These are phyloP conservation scores for Boletus coccyginus DNA, from an alignment of 768 basidiomycete species.

Conservation along the genomic window DNA sequence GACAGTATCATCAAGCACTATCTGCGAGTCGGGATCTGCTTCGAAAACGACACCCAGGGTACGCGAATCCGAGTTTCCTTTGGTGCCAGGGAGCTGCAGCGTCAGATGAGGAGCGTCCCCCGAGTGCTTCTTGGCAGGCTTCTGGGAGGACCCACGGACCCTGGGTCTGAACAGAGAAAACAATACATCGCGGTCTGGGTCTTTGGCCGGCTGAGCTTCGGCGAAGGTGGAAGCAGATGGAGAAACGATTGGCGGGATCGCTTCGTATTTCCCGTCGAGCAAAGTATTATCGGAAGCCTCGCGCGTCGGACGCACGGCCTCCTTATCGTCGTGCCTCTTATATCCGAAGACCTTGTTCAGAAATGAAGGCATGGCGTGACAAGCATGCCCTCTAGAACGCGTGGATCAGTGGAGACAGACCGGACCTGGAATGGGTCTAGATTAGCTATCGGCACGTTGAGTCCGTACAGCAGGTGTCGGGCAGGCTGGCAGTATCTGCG, in stretches of 20 bases:
- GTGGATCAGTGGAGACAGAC: slow-evolving; percentile 7
- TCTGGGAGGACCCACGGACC: slow-evolving; percentile 37
- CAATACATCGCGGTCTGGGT: slow-evolving; percentile 40
- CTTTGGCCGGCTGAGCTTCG: slow-evolving; percentile 28
- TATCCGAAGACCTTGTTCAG: slow-evolving; percentile 76
- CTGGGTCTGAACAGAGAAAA: slow-evolving; percentile 53
- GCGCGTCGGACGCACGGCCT: slow-evolving; percentile 29
- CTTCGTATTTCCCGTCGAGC: slow-evolving; percentile 75
- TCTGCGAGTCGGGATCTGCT: slow-evolving; percentile 48
- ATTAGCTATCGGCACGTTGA: slow-evolving; percentile 6
- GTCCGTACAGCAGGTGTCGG: slow-evolving; percentile 1
- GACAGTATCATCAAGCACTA: slow-evolving; percentile 48
- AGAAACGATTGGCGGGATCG: slow-evolving; percentile 49
- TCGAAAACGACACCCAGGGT: slow-evolving; percentile 60
- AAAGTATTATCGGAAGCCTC: slow-evolving; percentile 43
- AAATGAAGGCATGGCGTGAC: slow-evolving; percentile 55
- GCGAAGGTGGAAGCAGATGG: slow-evolving; percentile 29
- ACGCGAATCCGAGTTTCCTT: slow-evolving; percentile 44
- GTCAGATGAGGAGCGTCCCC: slow-evolving; percentile 53
- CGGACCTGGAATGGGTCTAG: background rate
- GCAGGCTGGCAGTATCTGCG: background rate
- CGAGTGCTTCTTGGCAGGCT: slow-evolving; percentile 35
- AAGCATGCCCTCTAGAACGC: slow-evolving; percentile 14
- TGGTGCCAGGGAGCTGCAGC: slow-evolving; percentile 55
- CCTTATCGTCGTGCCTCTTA: slow-evolving; percentile 61